Base-by-base conservation (phyloP, 1,284 basidiomycete species). In the Flammula alnicola region DNA sequence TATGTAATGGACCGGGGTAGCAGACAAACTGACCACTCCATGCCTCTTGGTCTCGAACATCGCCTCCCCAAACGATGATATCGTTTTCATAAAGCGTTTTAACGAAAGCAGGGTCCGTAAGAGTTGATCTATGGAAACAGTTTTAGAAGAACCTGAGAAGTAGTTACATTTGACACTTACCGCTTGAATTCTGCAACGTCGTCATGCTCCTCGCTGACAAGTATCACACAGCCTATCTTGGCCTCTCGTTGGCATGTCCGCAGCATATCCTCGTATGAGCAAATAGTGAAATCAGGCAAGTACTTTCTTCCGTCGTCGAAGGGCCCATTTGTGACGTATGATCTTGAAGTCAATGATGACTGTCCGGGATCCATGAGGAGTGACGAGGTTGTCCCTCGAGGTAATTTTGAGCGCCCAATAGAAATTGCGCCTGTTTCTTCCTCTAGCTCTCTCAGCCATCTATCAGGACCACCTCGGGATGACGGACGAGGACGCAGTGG, bases 141-240 rank as follows among this genome's bases (percentile, higher is more conserved):
- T n/a, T n/a, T n/a, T n/a, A n/a, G n/a, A n/a, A n/a, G n/a, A n/a
- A n/a, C n/a, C n/a, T n/a, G n/a, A n/a, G n/a, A n/a, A n/a, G n/a
- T n/a, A n/a, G n/a, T n/a, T n/a, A n/a, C n/a, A n/a, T n/a, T n/a
- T n/a, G n/a, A n/a, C n/a, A 57, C 77, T 22, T 40, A 87, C 85
- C 84, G 78, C 70, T 95, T 95, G 74, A 98, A 98, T 56, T 86
- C 85, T 1, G 84, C 75, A 31, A 89, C 89, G 60, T 95, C 87
- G 62, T 96, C 92, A 60, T 98, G 95, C 62, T 97, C 94, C 29
- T 85, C 84, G 61, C 91, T 93, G 40, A 94, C 86, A n/a, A 98
- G 75, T 1, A 98, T 70, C 1, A 95, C 80, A 59, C 91, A 89
- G 0, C 88, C 86, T 38, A 97, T 78, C 66, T 81, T 82, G 19